A percentile compares a stretch with the other conserved stretches of the same genome.
phyloP scores from a whole-genome alignment of 2,329 filamentous ascomycete species.

The Venturia carpophila region DNA sequence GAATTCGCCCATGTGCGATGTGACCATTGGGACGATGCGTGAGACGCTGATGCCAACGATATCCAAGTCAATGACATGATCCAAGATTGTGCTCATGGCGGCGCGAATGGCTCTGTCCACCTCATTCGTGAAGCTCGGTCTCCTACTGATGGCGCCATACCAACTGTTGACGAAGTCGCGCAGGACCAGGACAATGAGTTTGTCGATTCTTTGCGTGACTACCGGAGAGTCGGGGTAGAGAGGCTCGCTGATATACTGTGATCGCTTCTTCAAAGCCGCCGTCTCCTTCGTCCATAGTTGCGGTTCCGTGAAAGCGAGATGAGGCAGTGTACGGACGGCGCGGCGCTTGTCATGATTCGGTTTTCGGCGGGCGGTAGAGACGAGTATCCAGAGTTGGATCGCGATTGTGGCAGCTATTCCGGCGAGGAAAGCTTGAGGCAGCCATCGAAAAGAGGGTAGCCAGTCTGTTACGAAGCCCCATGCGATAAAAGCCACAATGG shows the following conservation, averaged over 20 bases:
- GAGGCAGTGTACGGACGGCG: conserved; percentile 22
- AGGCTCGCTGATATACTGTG: conserved; percentile 58
- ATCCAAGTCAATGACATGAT: conserved; percentile 67
- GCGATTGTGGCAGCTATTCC: conserved; percentile 53
- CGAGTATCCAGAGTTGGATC: conserved; percentile 48
- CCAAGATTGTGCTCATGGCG: conserved; percentile 62
- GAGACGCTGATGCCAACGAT: conserved; percentile 76
- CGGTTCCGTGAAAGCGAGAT: conserved; percentile 52
- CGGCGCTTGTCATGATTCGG: conserved; percentile 33
- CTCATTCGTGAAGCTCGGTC: conserved; percentile 73
- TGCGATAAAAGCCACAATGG: conserved; percentile 65
- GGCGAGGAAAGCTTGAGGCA: conserved; percentile 72
- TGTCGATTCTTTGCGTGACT: conserved; percentile 73
- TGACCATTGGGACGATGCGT: conserved; percentile 78
- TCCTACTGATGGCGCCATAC: conserved; percentile 80
- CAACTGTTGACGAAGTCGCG: conserved; percentile 82
- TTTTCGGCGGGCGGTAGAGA: conserved; percentile 51
- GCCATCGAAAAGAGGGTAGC: conserved; percentile 74
- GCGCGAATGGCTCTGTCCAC: conserved; percentile 72
- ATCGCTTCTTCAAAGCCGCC: conserved; percentile 55
- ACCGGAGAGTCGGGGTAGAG: conserved; percentile 69
- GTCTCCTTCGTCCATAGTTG: conserved; percentile 64
- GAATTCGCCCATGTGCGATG: conserved; percentile 81
- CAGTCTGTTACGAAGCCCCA: conserved; percentile 83
- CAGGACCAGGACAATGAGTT: conserved; percentile 65